Conservation (phyloP, 768 basidiomycete species). For the Psilocybe tampanensis region DNA sequence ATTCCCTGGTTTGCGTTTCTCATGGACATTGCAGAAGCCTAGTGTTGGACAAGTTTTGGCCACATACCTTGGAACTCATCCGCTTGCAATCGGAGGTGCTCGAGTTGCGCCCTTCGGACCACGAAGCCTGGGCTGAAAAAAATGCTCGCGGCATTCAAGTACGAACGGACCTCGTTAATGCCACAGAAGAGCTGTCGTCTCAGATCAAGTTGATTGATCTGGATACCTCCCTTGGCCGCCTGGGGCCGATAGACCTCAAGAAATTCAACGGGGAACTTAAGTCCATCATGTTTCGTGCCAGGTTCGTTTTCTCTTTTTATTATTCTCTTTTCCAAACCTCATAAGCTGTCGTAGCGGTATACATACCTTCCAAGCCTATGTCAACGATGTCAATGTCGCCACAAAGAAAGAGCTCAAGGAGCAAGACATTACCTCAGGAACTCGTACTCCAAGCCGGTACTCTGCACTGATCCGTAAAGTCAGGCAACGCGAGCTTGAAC, state of each 20-base stretch:
- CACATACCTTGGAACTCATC: slow-evolving; percentile 34
- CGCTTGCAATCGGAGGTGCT: slow-evolving; percentile 36
- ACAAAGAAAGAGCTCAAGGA: slow-evolving; percentile 25
- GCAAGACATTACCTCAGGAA: neutral
- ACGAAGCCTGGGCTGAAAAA: slow-evolving; percentile 31
- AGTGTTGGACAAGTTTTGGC: slow-evolving; percentile 29
- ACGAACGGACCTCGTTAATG: slow-evolving; percentile 30
- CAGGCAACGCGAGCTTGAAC: slow-evolving; percentile 34
- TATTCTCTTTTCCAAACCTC: neutral
- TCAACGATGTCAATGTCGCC: slow-evolving; percentile 31
- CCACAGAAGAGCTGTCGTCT: slow-evolving; percentile 31
- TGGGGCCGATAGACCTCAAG: slow-evolving; percentile 44
- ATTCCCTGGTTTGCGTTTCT: neutral
- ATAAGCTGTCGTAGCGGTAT: slow-evolving; percentile 28
- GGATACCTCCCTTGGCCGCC: slow-evolving; percentile 43
- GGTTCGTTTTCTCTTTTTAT: slow-evolving; percentile 19
- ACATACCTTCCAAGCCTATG: slow-evolving; percentile 40
- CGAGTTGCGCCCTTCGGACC: slow-evolving; percentile 34
- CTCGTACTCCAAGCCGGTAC: slow-evolving; percentile 28
- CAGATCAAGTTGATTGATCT: slow-evolving; percentile 42
- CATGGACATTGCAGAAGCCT: slow-evolving; percentile 22
- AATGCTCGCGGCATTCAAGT: slow-evolving; percentile 25
- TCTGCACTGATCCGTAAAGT: slow-evolving; percentile 29
- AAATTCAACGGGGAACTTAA: slow-evolving; percentile 40
- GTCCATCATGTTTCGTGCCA: slow-evolving; percentile 37